Conservation (phyloP, 495 filamentous ascomycete genomes). For the Daldinia childiae region DNA sequence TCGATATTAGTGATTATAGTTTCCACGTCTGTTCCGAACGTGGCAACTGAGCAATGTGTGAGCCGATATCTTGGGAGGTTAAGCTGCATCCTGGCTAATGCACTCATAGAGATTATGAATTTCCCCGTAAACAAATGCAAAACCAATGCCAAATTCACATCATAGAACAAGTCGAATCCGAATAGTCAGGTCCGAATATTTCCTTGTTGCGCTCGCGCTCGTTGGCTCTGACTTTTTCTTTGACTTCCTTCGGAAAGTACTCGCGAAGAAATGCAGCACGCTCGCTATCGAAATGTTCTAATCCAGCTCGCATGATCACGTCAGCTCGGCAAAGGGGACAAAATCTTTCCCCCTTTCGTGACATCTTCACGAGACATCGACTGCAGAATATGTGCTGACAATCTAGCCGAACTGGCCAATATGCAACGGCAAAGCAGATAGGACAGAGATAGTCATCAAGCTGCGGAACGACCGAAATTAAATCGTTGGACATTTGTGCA, state of each 20-base stretch:
- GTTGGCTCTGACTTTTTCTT: conserved; percentile 68
- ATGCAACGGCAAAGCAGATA: conserved; percentile 73
- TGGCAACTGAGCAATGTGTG: neutral
- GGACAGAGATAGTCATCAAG: conserved; percentile 77
- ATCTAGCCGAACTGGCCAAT: conserved; percentile 70
- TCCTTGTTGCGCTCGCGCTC: conserved; percentile 63
- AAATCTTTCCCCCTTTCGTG: conserved; percentile 62
- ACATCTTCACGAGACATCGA: conserved; percentile 75
- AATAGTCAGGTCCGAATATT: conserved; percentile 60
- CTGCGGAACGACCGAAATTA: conserved; percentile 73
- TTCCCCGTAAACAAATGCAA: neutral
- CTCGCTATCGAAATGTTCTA: conserved; percentile 68
- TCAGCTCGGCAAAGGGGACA: conserved; percentile 75
- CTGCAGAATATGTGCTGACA: conserved; percentile 79
- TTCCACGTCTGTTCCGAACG: neutral
- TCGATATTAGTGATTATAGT: neutral
- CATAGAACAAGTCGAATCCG: conserved; percentile 51
- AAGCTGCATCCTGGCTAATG: neutral
- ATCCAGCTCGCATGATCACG: conserved; percentile 66
- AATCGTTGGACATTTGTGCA: conserved; percentile 68
- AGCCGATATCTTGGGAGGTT: neutral
- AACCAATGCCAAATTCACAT: conserved; percentile 50
- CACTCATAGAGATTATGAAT: neutral
- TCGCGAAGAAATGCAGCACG: conserved; percentile 68
- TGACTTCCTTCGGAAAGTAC: conserved; percentile 77